Conservation (phyloP, 768 basidiomycete genomes). For the Termitomyces sp. region DNA sequence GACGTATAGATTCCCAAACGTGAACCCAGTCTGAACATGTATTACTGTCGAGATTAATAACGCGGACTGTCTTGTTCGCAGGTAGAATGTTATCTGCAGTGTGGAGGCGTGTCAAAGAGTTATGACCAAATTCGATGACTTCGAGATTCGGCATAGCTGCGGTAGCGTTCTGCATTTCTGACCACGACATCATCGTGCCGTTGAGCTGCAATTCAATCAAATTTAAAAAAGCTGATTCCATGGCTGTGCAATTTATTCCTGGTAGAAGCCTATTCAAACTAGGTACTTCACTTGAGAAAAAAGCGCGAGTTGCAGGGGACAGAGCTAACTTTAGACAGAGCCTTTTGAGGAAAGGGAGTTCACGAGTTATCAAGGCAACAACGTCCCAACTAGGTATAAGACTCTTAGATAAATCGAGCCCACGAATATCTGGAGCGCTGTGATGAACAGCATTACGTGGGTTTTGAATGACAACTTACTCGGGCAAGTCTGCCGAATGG, state of each 20-base stretch:
- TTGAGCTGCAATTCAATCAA: conserved; percentile 73
- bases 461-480: conserved; percentile 48
- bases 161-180: conserved; percentile 51
- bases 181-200: conserved; percentile 69
- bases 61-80: conserved; percentile 31
- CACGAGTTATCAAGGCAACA: conserved; percentile 57
- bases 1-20: conserved; percentile 38
- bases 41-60: conserved; percentile 74
- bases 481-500: conserved; percentile 56
- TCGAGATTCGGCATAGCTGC: conserved; percentile 50
- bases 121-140: conserved; percentile 69
- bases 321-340: conserved; percentile 75
- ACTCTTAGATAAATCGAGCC: conserved; percentile 77
- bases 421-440: conserved; percentile 56
- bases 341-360: conserved; percentile 58
- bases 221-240: conserved; percentile 40
- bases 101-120: conserved; percentile 41
- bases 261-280: conserved; percentile 68
- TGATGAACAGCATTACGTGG: conserved; percentile 1
- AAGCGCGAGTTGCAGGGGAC: conserved; percentile 6
- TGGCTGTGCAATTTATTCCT: conserved; percentile 24
- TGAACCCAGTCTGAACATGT: conserved; percentile 51
- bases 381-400: conserved; percentile 70
- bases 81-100: conserved; percentile 16
- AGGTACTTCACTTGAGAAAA: conserved; percentile 17